These are phyloP conservation scores for Boechera retrofracta DNA, from an alignment of 345 rosid genomes.

Conservation along the genomic window DNA sequence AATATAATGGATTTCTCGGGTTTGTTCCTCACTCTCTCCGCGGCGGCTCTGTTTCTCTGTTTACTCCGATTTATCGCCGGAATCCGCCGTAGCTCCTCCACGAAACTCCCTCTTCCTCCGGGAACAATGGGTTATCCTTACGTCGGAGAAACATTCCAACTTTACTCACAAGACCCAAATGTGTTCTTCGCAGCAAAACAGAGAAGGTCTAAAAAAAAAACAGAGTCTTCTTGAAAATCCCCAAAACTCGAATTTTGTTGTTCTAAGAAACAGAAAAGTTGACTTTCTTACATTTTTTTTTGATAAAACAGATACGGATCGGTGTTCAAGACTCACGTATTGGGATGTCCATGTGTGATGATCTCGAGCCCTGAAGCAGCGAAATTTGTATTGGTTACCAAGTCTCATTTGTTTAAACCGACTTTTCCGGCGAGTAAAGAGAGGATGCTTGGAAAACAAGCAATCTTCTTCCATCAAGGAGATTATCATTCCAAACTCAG, in stretches of 20 bases:
- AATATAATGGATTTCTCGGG: slow-evolving; percentile 51
- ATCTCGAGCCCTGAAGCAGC: slow-evolving; percentile 92
- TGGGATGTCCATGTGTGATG: slow-evolving; percentile 95
- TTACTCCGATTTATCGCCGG: slow-evolving; percentile 45
- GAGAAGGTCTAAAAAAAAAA: slow-evolving; percentile 48
- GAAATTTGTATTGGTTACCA: slow-evolving; percentile 68
- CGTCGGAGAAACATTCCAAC: slow-evolving; percentile 84
- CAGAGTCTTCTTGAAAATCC: slow-evolving; percentile 9
- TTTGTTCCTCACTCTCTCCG: slow-evolving; percentile 40
- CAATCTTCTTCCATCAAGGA: slow-evolving; percentile 89
- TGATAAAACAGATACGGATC: slow-evolving; percentile 67
- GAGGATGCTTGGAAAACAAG: slow-evolving; percentile 77
- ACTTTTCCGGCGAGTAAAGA: slow-evolving; percentile 95
- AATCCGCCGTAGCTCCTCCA: slow-evolving; percentile 34
- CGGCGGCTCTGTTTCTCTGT: slow-evolving; percentile 43
- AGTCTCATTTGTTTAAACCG: slow-evolving; percentile 83
- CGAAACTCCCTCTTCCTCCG: slow-evolving; percentile 75
- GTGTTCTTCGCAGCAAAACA: slow-evolving; percentile 76
- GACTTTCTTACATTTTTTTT: slow-evolving; percentile 7
- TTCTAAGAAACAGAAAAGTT: slow-evolving; percentile 18
- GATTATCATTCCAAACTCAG: slow-evolving; percentile 72
- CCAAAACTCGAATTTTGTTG: background rate
- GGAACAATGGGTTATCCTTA: slow-evolving; percentile 89
- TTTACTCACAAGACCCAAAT: slow-evolving; percentile 91
- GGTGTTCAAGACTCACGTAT: slow-evolving; percentile 87